These are phyloP conservation scores for Pichia sp. DNA, from an alignment of 1,139 yeast genomes.

Conservation along the genomic window DNA sequence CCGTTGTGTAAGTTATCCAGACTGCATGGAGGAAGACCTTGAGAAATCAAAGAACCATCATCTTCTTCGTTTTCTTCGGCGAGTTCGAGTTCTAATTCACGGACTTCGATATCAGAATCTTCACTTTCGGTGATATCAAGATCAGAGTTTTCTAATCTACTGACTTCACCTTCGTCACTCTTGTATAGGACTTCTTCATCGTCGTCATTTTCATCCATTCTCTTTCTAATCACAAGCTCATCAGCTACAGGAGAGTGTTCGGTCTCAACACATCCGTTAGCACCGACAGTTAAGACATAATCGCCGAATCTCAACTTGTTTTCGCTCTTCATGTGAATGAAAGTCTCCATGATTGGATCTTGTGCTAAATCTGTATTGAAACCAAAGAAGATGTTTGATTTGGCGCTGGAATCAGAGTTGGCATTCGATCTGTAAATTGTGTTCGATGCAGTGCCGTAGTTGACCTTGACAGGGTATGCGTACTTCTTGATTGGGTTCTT, in stretches of 20 bases:
- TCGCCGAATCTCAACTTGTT: conserved; percentile 19
- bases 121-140: conserved; percentile 5
- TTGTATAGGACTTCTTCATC: conserved; percentile 12
- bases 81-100: not conserved
- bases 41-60: not conserved
- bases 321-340: conserved; percentile 7
- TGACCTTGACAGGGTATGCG: conserved; percentile 18
- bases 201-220: not conserved
- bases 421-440: not conserved
- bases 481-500: conserved; percentile 25
- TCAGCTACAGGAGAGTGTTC: not conserved
- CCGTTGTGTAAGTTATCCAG: not conserved
- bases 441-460: not conserved
- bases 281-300: conserved; percentile 1
- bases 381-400: not conserved
- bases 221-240: not conserved
- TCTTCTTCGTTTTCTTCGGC: not conserved
- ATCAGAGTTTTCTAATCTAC: conserved; percentile 17
- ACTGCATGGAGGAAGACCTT: not conserved
- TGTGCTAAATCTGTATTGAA: not conserved
- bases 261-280: conserved; percentile 3
- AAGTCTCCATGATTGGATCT: conserved; percentile 18
- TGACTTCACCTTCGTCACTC: conserved; percentile 14
- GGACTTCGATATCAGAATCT: conserved; percentile 2
- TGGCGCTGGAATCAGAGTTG: too few relatives aligned